Base-by-base conservation (phyloP, 78 protist species). In the Dictyostelium intermedium region DNA sequence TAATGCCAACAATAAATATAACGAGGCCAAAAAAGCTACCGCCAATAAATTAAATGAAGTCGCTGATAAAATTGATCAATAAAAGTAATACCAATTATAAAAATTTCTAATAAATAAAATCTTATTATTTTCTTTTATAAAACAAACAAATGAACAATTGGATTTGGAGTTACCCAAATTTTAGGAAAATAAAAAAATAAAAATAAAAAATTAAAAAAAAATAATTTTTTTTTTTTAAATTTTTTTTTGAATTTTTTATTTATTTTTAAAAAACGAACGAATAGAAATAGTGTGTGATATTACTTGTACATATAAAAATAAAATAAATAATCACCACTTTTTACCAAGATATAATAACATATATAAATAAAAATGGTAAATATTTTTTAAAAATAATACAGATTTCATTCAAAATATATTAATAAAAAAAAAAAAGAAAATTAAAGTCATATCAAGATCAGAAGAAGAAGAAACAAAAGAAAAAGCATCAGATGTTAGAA, bases 401-500 rank as follows among this genome's bases (percentile, higher is more conserved):
- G n/a, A n/a, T n/a, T n/a, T n/a, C n/a, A n/a, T n/a, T n/a, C n/a
- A 56, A 0, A 56, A 16, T 56, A 13, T 4, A 56, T 20, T 20
- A 20, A 56, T 20, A 14, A 56, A 56, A 56, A 56, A 56, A 50
- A 50, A 50, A 14, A 14, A 56, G 98, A 97, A 97, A 87, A 85
- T 98, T 14, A 98, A 98, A 83, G 74, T 60, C 20, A 66, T 98
- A 1, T 93, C 96, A 25, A 92, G 99, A 45, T 86, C 91, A 35
- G 82, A 32, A 61, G 81, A 53, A 25, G 97, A 96, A 32, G 76
- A 70, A 27, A 84, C 94, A 32, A 91, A 96, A 47, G 93, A 85
- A 30, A 25, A 45, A 10, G 8, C 66, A 8, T 13, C 80, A 13
- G 99, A 98, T 18, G 41, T 91, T 2, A 23, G 50, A 27, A 84